Percentiles rank a stretch among this genome's conserved stretches.
phyloP scores from a whole-genome alignment of 257 asterid species.

The Lithospermum erythrorhizon region DNA sequence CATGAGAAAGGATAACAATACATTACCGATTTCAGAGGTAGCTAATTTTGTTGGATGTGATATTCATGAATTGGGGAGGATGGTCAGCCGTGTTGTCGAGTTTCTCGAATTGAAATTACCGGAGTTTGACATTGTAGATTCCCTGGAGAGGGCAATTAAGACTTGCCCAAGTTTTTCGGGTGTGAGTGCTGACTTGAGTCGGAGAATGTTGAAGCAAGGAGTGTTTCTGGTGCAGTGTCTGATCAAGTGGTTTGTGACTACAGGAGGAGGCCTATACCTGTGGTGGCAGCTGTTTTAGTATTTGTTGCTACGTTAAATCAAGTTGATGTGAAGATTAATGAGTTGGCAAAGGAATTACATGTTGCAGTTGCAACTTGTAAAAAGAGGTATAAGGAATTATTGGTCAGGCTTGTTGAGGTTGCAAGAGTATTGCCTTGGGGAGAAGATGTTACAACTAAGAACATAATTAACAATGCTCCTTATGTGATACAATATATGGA shows the following conservation, averaged over 20 bases:
- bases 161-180: slow-evolving; percentile 23
- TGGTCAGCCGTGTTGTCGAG: slow-evolving; percentile 52
- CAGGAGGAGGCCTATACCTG: slow-evolving; percentile 70
- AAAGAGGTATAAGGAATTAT: slow-evolving; percentile 60
- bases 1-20: slow-evolving; percentile 45
- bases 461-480: slow-evolving; percentile 53
- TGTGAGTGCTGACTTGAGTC: slow-evolving; percentile 27
- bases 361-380: slow-evolving; percentile 49
- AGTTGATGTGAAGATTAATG: slow-evolving; percentile 40
- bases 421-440: slow-evolving; percentile 85
- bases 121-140: slow-evolving; percentile 47
- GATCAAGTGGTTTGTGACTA: slow-evolving; percentile 77
- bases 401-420: slow-evolving; percentile 54
- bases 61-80: slow-evolving; percentile 47
- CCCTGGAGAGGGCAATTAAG: slow-evolving; percentile 31
- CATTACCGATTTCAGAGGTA: slow-evolving; percentile 39
- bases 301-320: slow-evolving; percentile 54
- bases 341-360: slow-evolving; percentile 39
- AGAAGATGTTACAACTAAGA: slow-evolving; percentile 54
- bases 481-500: slow-evolving; percentile 78
- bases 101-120: slow-evolving; percentile 54
- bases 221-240: slow-evolving; percentile 72
- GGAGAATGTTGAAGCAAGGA: slow-evolving; percentile 62
- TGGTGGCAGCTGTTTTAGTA: slow-evolving; percentile 69
- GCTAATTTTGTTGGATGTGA: slow-evolving; percentile 50